Conservation (phyloP, 2,329 filamentous ascomycete species). For the Albifimbria verrucaria region DNA sequence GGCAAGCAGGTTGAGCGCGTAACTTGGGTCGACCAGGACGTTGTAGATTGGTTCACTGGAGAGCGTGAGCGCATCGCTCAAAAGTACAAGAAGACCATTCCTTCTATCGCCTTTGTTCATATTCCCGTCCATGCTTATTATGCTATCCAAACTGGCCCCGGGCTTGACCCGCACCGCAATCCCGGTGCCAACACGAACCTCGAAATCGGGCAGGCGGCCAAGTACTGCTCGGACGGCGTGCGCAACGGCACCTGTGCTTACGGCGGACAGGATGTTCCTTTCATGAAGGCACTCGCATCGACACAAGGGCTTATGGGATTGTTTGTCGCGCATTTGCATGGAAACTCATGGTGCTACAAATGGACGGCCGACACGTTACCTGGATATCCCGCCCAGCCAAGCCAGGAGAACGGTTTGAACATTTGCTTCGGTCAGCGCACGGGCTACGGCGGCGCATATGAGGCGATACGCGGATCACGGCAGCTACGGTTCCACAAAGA, state of each 20-base stretch:
- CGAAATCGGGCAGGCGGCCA: conserved; percentile 27
- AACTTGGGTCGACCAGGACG: conserved; percentile 43
- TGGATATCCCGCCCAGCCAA: conserved; percentile 13
- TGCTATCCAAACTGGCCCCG: conserved; percentile 29
- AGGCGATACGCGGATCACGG: conserved; percentile 53
- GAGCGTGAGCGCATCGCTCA: conserved; percentile 25
- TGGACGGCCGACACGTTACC: conserved; percentile 25
- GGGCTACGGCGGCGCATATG: conserved; percentile 63
- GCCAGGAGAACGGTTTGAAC: conserved; percentile 24
- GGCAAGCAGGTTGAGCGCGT: conserved; percentile 17
- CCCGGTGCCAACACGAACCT: conserved; percentile 32
- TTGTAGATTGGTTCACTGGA: conserved; percentile 42
- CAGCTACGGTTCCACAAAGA: conserved; percentile 13
- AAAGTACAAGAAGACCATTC: conserved; percentile 31
- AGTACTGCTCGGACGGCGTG: conserved; percentile 25
- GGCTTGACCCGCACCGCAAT: conserved; percentile 21
- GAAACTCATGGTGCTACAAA: conserved; percentile 46
- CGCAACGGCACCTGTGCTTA: conserved; percentile 22
- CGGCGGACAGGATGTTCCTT: conserved; percentile 46
- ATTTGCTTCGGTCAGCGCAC: conserved; percentile 57
- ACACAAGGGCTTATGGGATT: conserved; percentile 48
- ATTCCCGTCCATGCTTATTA: conserved; percentile 42
- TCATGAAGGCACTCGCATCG: conserved; percentile 52
- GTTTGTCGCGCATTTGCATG: conserved; percentile 60
- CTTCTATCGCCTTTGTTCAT: conserved; percentile 47